A percentile compares a stretch with the other conserved stretches of the same genome.
Evolutionary conservation across 2,329 filamentous ascomycete species (phyloP).

Genomic region (Xylariaceae sp.): DNA sequence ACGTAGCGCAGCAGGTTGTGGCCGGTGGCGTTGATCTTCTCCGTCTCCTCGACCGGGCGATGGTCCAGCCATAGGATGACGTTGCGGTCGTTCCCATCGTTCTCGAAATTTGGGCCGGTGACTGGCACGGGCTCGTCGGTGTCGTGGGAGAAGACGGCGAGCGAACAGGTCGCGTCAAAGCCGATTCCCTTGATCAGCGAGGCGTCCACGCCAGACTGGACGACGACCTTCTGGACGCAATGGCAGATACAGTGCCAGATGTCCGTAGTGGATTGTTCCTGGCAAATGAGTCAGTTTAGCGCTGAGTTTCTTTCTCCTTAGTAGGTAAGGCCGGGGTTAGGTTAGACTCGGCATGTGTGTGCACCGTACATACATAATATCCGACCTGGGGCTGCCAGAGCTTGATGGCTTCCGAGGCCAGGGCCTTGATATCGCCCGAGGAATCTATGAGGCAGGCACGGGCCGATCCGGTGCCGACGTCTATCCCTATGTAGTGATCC

Average conservation of each 20-base stretch:
- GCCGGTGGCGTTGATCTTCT: constrained; percentile 84
- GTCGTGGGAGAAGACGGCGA: constrained; percentile 83
- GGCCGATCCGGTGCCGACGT: constrained; percentile 93
- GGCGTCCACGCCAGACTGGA: constrained; percentile 73
- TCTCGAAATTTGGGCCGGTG: constrained; percentile 78
- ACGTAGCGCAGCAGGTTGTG: constrained; percentile 95
- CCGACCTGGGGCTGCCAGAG: constrained; percentile 73
- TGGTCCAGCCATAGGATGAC: constrained; percentile 98
- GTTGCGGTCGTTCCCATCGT: constrained; percentile 79
- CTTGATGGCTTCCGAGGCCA: constrained; percentile 71
- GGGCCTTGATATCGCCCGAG: constrained; percentile 76
- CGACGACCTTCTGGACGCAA: constrained; percentile 76
- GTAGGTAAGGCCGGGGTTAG: too few relatives aligned
- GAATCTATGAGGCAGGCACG: constrained; percentile 93
- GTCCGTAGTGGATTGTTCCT: constrained; percentile 96
- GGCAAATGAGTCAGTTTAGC: constrained; percentile 1
- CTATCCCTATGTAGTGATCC: constrained; percentile 74
- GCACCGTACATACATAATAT: constrained; percentile 67
- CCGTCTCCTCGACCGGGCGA: constrained; percentile 81
- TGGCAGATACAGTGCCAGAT: constrained; percentile 95
- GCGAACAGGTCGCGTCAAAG: constrained; percentile 97
- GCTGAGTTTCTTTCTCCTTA: neutral
- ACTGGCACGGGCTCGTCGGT: constrained; percentile 89
- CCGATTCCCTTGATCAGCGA: constrained; percentile 80
- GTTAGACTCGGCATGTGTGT: too few relatives aligned